These are phyloP conservation scores for Haplosporangium sp. DNA, from an alignment of 371 early-diverging fungal genomes.

Conservation along the genomic window DNA sequence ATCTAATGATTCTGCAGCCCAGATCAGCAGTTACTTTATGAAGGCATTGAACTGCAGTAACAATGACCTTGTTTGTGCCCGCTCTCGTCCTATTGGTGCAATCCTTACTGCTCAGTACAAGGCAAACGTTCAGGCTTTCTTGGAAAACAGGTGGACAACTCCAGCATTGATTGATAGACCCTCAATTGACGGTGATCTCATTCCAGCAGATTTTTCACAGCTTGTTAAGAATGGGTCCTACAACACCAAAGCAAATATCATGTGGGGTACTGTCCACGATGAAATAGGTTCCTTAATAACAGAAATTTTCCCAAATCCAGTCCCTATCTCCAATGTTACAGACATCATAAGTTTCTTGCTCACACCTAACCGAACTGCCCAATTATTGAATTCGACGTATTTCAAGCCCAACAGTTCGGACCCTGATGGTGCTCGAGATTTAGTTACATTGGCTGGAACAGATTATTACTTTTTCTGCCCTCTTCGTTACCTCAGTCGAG, in stretches of 20 bases:
- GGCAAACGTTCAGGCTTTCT: background rate
- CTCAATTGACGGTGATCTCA: slow-evolving; percentile 8
- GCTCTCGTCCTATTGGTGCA: background rate
- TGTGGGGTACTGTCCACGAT: slow-evolving; percentile 42
- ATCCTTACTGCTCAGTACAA: slow-evolving; percentile 12
- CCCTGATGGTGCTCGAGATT: slow-evolving; percentile 32
- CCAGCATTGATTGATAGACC: slow-evolving; percentile 16
- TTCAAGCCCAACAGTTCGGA: slow-evolving; percentile 27
- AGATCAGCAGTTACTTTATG: slow-evolving; percentile 26
- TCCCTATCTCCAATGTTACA: slow-evolving; percentile 17
- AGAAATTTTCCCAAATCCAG: slow-evolving; percentile 14
- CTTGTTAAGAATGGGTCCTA: slow-evolving; percentile 24
- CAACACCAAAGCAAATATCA: slow-evolving; percentile 44
- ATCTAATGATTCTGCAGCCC: slow-evolving; percentile 1
- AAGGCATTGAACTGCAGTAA: slow-evolving; percentile 18
- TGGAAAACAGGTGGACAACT: slow-evolving; percentile 17
- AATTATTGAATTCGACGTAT: slow-evolving; percentile 10
- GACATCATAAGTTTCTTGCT: slow-evolving; percentile 13
- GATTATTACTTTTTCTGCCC: slow-evolving; percentile 50
- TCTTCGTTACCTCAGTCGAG: slow-evolving; percentile 31
- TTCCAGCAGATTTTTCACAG: slow-evolving; percentile 15
- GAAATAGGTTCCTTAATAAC: slow-evolving; percentile 30
- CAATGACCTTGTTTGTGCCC: slow-evolving; percentile 15
- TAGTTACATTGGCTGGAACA: slow-evolving; percentile 25
- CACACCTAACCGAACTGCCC: slow-evolving; percentile 14